Evolutionary conservation across 768 basidiomycete genomes (phyloP).

Genomic region (Candolleomyces aberdarensis): DNA sequence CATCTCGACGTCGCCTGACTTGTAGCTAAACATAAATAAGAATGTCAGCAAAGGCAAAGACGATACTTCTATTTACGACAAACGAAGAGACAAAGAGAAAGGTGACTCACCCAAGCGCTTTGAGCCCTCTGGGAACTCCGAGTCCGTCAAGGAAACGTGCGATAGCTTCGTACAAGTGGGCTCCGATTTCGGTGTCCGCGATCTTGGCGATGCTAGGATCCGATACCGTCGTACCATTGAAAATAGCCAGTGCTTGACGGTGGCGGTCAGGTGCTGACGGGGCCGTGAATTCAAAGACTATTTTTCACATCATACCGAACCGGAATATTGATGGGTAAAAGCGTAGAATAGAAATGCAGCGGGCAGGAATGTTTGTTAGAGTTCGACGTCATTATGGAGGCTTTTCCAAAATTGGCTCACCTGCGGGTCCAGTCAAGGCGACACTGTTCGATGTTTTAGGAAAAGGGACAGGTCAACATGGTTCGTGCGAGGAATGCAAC

Average conservation of each 20-base stretch:
- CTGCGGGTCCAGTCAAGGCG: slow-evolving; percentile 85
- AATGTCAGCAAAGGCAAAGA: neutral
- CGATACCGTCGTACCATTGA: slow-evolving; percentile 59
- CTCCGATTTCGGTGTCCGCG: slow-evolving; percentile 76
- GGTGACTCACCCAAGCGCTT: slow-evolving; percentile 61
- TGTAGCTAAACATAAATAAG: slow-evolving; percentile 44
- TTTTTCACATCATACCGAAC: neutral
- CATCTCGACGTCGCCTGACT: slow-evolving; percentile 56
- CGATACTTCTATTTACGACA: no score
- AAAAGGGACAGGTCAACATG: neutral
- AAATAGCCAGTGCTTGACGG: slow-evolving; percentile 83
- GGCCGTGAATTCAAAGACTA: slow-evolving; percentile 93
- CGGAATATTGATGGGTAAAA: neutral
- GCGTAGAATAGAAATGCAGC: neutral
- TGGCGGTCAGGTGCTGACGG: slow-evolving; percentile 92
- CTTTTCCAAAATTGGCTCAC: slow-evolving; percentile 23
- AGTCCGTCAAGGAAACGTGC: slow-evolving; percentile 84
- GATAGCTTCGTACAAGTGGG: slow-evolving; percentile 79
- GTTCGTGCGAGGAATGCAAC: neutral
- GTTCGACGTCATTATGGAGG: no score
- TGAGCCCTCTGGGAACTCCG: slow-evolving; percentile 82
- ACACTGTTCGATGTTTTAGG: slow-evolving; percentile 43
- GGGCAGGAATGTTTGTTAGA: no score
- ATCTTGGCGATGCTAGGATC: slow-evolving; percentile 72
- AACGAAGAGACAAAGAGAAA: neutral